A percentile compares a stretch with the other conserved stretches of the same genome.
Conservation (phyloP, 2,329 filamentous ascomycete species). For the Fusarium oligoseptatum region DNA sequence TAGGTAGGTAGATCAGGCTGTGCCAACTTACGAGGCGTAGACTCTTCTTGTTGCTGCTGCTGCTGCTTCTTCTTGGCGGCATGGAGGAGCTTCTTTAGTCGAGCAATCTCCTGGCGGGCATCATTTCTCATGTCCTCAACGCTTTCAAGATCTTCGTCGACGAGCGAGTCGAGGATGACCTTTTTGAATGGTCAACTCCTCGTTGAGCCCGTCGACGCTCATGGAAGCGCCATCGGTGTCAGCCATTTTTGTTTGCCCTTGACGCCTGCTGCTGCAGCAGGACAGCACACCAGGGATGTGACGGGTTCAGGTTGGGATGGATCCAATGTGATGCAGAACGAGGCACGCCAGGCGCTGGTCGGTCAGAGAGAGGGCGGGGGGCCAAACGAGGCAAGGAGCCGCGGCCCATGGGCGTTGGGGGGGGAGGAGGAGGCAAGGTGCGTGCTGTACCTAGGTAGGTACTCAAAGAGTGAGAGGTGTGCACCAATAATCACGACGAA, state of each 20-base stretch:
- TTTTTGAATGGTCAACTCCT: conserved; percentile 59
- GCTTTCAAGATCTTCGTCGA: conserved; percentile 42
- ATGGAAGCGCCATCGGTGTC: conserved; percentile 29
- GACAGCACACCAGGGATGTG: conserved; percentile 26
- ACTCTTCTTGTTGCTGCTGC: conserved; percentile 10
- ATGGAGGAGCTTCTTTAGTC: conserved; percentile 50
- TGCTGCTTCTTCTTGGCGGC: conserved; percentile 9
- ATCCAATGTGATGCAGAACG: conserved; percentile 8
- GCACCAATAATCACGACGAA: not conserved
- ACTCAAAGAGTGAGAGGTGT: conserved; percentile 2
- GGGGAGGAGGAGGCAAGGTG: conserved; percentile 15
- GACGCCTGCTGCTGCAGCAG: conserved; percentile 7
- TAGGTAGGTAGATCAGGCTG: not conserved
- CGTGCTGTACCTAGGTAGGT: not conserved
- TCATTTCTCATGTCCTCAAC: conserved; percentile 49
- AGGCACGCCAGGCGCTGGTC: conserved; percentile 22
- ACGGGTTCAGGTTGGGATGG: not conserved
- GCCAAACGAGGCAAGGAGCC: conserved; percentile 22
- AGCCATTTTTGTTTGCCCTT: conserved; percentile 25
- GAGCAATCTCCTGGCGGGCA: conserved; percentile 45
- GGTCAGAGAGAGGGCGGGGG: conserved; percentile 24
- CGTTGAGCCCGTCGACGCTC: conserved; percentile 49
- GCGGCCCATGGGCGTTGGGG: conserved; percentile 5
- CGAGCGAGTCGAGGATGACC: conserved; percentile 59
- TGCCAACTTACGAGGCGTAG: conserved; percentile 15